Conservation (phyloP, 495 filamentous ascomycete genomes). For the Lophium mytilinum region DNA sequence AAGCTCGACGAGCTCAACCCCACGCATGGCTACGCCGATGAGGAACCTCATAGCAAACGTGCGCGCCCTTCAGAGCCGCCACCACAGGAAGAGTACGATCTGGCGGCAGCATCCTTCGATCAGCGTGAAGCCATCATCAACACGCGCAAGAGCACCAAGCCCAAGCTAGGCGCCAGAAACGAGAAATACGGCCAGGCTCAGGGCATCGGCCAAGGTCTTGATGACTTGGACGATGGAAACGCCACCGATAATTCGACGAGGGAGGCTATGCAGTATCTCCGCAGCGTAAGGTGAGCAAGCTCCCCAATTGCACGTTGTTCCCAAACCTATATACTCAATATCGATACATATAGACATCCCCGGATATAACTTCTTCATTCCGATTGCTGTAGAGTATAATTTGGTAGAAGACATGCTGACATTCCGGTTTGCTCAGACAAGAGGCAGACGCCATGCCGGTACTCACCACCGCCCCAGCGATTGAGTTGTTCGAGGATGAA, state of each 20-base stretch:
- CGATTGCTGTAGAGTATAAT: no score
- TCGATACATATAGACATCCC: background rate
- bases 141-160: no score
- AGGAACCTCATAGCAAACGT: background rate
- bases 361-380: background rate
- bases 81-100: background rate
- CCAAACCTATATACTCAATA: background rate
- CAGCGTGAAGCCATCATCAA: background rate
- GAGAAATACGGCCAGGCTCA: no score
- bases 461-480: slow-evolving; percentile 6
- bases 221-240: background rate
- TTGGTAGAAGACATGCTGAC: background rate
- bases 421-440: background rate
- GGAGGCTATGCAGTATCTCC: slow-evolving; percentile 22
- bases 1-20: slow-evolving; percentile 3
- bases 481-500: slow-evolving; percentile 11
- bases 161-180: no score
- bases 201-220: background rate
- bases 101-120: background rate
- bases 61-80: background rate
- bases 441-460: slow-evolving; percentile 15
- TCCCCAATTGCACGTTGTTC: background rate
- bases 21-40: background rate
- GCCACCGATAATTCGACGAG: slow-evolving; percentile 7
- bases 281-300: slow-evolving; percentile 23